A percentile compares a stretch with the other conserved stretches of the same genome.
These are phyloP conservation scores for Corylus heterophylla DNA, from an alignment of 306 rosid species.

Conservation along the genomic window DNA sequence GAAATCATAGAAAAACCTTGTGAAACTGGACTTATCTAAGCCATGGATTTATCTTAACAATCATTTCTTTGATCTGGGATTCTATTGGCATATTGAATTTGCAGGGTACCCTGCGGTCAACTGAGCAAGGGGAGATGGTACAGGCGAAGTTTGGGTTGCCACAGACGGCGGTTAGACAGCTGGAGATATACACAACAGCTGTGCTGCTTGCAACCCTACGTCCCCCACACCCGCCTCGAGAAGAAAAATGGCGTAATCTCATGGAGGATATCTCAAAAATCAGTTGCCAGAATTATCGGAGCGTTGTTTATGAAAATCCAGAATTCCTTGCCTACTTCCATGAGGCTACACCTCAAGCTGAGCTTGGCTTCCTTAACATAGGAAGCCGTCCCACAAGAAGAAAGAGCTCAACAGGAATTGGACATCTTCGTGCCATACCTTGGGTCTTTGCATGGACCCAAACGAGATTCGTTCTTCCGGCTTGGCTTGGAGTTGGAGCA, in stretches of 20 bases:
- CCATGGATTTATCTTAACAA: slow-evolving; percentile 10
- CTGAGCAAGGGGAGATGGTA: slow-evolving; percentile 99
- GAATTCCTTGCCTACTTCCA: slow-evolving; percentile 85
- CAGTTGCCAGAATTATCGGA: slow-evolving; percentile 77
- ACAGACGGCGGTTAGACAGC: slow-evolving; percentile 88
- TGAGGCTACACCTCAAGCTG: slow-evolving; percentile 97
- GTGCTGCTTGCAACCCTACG: slow-evolving; percentile 92
- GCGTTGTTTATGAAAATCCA: slow-evolving; percentile 77
- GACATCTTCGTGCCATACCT: slow-evolving; percentile 91
- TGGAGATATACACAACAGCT: slow-evolving; percentile 92
- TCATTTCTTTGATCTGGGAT: background rate
- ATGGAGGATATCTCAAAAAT: slow-evolving; percentile 90
- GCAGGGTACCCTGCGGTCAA: slow-evolving; percentile 86
- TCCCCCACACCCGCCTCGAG: slow-evolving; percentile 87
- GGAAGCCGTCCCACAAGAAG: slow-evolving; percentile 94
- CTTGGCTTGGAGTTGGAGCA: slow-evolving; percentile 98
- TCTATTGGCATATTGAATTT: slow-evolving; percentile 15
- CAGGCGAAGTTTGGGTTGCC: slow-evolving; percentile 93
- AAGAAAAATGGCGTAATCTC: slow-evolving; percentile 79
- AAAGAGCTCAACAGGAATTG: slow-evolving; percentile 71
- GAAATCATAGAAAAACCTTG: slow-evolving; percentile 5
- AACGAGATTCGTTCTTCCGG: slow-evolving; percentile 90
- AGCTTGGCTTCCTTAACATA: slow-evolving; percentile 94
- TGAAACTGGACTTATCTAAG: background rate
- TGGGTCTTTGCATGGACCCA: slow-evolving; percentile 99